Conservation (phyloP, 2,329 filamentous ascomycete species). For the Ophiostoma ulmi region DNA sequence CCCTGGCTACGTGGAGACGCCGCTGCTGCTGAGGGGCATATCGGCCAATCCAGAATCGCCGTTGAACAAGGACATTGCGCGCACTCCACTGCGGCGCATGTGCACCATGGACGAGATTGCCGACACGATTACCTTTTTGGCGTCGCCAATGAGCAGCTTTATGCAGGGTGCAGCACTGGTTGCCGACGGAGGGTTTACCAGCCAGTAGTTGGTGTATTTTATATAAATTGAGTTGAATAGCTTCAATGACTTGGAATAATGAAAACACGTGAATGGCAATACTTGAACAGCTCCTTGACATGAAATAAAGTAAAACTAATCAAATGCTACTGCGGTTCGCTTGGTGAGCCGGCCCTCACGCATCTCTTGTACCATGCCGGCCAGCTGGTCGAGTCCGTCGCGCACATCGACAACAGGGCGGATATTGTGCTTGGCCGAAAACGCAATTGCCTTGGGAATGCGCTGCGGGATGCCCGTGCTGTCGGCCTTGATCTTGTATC, state of each 20-base stretch:
- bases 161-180: conserved; percentile 46
- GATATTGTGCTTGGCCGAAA: conserved; percentile 40
- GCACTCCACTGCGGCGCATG: conserved; percentile 45
- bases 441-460: conserved; percentile 42
- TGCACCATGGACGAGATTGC: conserved; percentile 49
- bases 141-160: conserved; percentile 49
- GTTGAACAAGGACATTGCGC: conserved; percentile 36
- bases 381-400: conserved; percentile 38
- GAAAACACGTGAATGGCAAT: no score
- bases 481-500: conserved; percentile 40
- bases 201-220: conserved; percentile 12
- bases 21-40: conserved; percentile 29
- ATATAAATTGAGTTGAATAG: no score
- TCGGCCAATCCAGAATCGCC: conserved; percentile 33
- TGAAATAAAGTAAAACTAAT: neutral
- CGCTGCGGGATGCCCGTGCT: conserved; percentile 40
- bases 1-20: conserved; percentile 36
- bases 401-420: conserved; percentile 38
- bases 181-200: conserved; percentile 43
- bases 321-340: conserved; percentile 22
- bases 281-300: no score
- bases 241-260: neutral
- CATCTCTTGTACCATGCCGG: conserved; percentile 39
- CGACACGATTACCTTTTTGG: conserved; percentile 48
- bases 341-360: conserved; percentile 28